These are phyloP conservation scores for Neurospora tetrasperma DNA, from an alignment of 495 filamentous ascomycete genomes.

Conservation along the genomic window DNA sequence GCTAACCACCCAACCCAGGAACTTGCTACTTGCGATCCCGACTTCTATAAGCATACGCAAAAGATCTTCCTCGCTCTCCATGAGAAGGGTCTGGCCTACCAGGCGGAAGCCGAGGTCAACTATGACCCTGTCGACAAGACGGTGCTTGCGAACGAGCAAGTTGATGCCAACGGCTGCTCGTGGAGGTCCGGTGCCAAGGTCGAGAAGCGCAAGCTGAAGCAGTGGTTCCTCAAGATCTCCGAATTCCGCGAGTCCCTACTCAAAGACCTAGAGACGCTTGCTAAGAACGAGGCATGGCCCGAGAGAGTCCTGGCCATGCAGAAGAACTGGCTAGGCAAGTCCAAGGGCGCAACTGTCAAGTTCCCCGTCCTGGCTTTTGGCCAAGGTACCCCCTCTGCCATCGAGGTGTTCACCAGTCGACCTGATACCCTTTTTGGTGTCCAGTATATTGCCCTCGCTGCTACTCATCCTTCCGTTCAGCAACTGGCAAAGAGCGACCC, in stretches of 20 bases:
- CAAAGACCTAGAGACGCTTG: slow-evolving; percentile 56
- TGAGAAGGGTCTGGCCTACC: slow-evolving; percentile 65
- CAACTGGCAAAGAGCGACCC: slow-evolving; percentile 47
- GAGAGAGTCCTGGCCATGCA: slow-evolving; percentile 77
- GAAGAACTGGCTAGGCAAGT: slow-evolving; percentile 79
- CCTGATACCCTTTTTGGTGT: slow-evolving; percentile 78
- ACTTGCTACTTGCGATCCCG: slow-evolving; percentile 69
- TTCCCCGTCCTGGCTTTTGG: slow-evolving; percentile 46
- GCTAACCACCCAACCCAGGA: slow-evolving; percentile 43
- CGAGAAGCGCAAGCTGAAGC: slow-evolving; percentile 66
- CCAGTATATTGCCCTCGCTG: slow-evolving; percentile 71
- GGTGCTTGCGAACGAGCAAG: slow-evolving; percentile 85
- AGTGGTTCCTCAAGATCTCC: slow-evolving; percentile 86
- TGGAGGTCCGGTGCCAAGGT: slow-evolving; percentile 86
- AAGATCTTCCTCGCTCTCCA: slow-evolving; percentile 68
- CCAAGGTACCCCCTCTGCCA: slow-evolving; percentile 26
- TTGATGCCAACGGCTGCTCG: slow-evolving; percentile 70
- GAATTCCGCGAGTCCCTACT: slow-evolving; percentile 65
- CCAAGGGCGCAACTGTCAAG: slow-evolving; percentile 57
- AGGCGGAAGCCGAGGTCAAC: slow-evolving; percentile 71
- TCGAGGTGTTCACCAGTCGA: slow-evolving; percentile 76
- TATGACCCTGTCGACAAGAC: slow-evolving; percentile 86
- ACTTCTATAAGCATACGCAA: slow-evolving; percentile 84
- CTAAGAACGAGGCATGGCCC: slow-evolving; percentile 58
- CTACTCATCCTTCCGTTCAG: slow-evolving; percentile 60